phyloP scores from a whole-genome alignment of 352 stramenopile species.

The Plasmopara muralis region DNA sequence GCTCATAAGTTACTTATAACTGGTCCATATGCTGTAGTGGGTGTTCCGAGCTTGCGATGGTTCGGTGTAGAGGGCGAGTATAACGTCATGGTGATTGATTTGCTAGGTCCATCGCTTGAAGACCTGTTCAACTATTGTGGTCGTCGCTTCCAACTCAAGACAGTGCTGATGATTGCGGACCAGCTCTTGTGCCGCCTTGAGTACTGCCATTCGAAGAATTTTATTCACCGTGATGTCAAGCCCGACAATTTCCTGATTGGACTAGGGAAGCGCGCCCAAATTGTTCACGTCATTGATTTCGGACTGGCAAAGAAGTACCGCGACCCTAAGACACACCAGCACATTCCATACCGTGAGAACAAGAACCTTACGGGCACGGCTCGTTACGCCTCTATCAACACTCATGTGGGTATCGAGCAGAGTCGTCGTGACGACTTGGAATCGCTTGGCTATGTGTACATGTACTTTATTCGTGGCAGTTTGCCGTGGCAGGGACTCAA shows the following conservation, averaged over 20 bases:
- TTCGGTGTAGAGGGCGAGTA: constrained; percentile 99
- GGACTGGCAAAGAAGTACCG: constrained; percentile 88
- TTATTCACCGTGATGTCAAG: constrained; percentile 88
- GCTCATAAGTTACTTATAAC: constrained; percentile 10
- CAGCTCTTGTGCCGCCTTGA: constrained; percentile 82
- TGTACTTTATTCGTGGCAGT: constrained; percentile 92
- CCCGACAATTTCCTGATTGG: constrained; percentile 89
- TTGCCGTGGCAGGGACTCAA: constrained; percentile 98
- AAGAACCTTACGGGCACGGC: constrained; percentile 93
- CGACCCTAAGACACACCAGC: constrained; percentile 83
- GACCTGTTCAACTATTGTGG: constrained; percentile 88
- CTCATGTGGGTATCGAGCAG: constrained; percentile 97
- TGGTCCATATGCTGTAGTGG: constrained; percentile 65
- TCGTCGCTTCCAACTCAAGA: constrained; percentile 91
- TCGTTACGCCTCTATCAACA: constrained; percentile 98
- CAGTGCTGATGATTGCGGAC: constrained; percentile 92
- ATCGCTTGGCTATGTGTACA: constrained; percentile 93
- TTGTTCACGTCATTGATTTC: constrained; percentile 86
- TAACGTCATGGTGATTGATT: constrained; percentile 99
- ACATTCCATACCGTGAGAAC: constrained; percentile 89
- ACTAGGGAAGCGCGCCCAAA: constrained; percentile 80
- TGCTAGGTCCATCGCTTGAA: constrained; percentile 94
- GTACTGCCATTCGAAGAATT: constrained; percentile 87
- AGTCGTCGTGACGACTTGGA: constrained; percentile 97
- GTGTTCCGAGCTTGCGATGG: constrained; percentile 98